These are phyloP conservation scores for Talinum fruticosum DNA, from an alignment of 148 eudicot genomes.

Conservation along the genomic window DNA sequence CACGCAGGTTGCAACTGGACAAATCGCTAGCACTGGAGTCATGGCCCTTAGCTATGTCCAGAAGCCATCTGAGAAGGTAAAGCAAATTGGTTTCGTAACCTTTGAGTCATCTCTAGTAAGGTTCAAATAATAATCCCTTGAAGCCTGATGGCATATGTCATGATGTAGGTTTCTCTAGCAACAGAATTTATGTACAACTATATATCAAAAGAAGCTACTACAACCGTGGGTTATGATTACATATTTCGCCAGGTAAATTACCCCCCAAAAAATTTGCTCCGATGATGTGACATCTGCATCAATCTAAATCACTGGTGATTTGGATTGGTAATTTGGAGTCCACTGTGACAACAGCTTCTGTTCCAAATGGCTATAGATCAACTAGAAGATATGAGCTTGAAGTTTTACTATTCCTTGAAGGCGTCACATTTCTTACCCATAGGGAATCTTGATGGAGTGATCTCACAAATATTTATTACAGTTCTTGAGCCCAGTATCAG, in stretches of 20 bases:
- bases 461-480: background rate
- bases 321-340: too few species aligned
- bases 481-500: too few species aligned
- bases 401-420: background rate
- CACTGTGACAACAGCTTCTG: background rate
- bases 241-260: conserved; percentile 76
- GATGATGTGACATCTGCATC: background rate
- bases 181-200: conserved; percentile 84
- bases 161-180: conserved; percentile 77
- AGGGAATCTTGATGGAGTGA: background rate
- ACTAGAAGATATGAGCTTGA: background rate
- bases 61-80: conserved; percentile 88
- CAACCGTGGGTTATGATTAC: conserved; percentile 90
- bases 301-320: background rate
- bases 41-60: conserved; percentile 82
- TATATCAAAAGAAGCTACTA: conserved; percentile 75
- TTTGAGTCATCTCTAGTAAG: background rate
- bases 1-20: conserved; percentile 77
- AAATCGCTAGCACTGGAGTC: conserved; percentile 95
- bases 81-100: background rate
- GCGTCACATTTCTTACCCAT: background rate
- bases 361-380: background rate
- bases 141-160: conserved; percentile 13
- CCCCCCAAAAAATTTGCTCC: background rate
- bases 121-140: conserved; percentile 4